phyloP scores from a whole-genome alignment of 2,329 filamentous ascomycete genomes.

The Eutypella sp. region DNA sequence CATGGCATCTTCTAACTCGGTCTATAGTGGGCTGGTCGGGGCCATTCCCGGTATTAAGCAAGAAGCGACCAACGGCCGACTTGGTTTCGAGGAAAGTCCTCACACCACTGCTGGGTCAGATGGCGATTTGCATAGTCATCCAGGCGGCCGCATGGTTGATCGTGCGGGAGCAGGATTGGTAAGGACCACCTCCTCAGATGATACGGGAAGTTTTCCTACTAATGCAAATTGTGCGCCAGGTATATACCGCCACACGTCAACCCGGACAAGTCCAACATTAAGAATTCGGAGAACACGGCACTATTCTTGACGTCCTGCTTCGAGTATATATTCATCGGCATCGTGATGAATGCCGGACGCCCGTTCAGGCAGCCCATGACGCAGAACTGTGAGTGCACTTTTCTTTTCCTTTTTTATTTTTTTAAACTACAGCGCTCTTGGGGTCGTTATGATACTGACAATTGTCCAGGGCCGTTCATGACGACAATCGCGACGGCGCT shows the following conservation, averaged over 20 bases:
- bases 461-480: conserved; percentile 70
- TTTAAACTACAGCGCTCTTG: conserved; percentile 1
- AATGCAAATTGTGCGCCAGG: conserved; percentile 33
- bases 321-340: conserved; percentile 86
- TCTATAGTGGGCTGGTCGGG: conserved; percentile 83
- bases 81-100: conserved; percentile 91
- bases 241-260: conserved; percentile 76
- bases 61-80: conserved; percentile 85
- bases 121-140: conserved; percentile 70
- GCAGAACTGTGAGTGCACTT: conserved; percentile 63
- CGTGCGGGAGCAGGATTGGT: conserved; percentile 78
- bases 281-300: conserved; percentile 90
- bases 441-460: conserved; percentile 22
- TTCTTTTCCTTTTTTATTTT: neutral
- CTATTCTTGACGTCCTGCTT: conserved; percentile 89
- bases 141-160: conserved; percentile 70
- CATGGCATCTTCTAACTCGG: conserved; percentile 7
- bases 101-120: conserved; percentile 83
- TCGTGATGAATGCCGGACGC: conserved; percentile 85
- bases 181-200: conserved; percentile 18
- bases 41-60: conserved; percentile 69
- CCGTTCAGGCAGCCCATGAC: conserved; percentile 80
- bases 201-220: conserved; percentile 3
- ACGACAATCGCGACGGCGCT: conserved; percentile 67
- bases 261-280: conserved; percentile 74